Percentiles rank a stretch among this genome's conserved stretches.
phyloP scores from a whole-genome alignment of 371 early-diverging fungal species.

The Saksenaea oblongispora region DNA sequence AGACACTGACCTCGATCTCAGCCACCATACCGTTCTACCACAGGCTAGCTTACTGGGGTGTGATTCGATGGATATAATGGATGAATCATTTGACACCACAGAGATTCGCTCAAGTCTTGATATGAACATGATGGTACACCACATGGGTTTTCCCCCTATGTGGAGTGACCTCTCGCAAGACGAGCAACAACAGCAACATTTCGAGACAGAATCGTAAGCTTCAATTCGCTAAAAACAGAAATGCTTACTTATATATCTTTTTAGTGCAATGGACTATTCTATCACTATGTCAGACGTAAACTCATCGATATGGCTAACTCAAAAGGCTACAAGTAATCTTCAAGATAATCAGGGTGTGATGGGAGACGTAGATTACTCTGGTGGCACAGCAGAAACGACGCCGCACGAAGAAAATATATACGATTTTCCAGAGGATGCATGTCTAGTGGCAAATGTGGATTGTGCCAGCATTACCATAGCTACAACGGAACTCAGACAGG shows the following conservation, averaged over 20 bases:
- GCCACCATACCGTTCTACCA: neutral
- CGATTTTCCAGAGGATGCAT: too few relatives aligned
- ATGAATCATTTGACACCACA: neutral
- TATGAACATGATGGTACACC: neutral
- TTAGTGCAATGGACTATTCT: neutral
- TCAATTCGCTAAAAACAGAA: neutral
- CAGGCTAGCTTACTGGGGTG: neutral
- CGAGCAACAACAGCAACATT: too few relatives aligned
- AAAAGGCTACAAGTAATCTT: neutral
- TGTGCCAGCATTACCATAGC: too few relatives aligned
- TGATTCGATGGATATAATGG: neutral
- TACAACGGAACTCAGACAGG: too few relatives aligned
- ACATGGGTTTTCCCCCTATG: neutral
- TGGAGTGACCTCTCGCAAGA: too few relatives aligned
- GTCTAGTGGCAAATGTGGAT: too few relatives aligned
- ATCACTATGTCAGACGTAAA: neutral
- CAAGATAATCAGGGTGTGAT: neutral
- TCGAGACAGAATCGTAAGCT: too few relatives aligned
- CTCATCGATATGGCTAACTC: neutral
- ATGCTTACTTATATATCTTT: neutral
- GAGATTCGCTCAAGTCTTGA: neutral
- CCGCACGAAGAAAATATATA: too few relatives aligned
- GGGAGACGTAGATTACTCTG: too few relatives aligned
- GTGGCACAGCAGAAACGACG: too few relatives aligned
- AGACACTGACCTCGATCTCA: neutral